Evolutionary conservation across 257 asterid genomes (phyloP), one percentile per base, ranked within the genome.

Genomic region (Apocynum venetum): DNA sequence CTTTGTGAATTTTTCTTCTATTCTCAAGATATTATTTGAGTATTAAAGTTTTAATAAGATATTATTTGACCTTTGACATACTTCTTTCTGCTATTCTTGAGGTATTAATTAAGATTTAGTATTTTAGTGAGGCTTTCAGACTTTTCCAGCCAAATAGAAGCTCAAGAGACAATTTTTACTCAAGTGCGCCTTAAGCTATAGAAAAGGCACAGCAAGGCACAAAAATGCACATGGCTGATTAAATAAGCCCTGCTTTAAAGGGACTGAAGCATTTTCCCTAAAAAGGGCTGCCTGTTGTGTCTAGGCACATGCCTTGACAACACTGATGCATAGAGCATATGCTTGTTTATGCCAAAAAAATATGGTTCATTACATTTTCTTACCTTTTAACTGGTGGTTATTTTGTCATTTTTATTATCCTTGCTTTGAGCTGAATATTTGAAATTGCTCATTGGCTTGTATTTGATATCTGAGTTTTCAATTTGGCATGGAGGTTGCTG

Each of bases 401-500:
- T 51, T 68, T 40, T 69, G 20, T 12, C 12, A 53, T 51, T 43
- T 25, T 75, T 49, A 47, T 75, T 49, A 36, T 51, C 64, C 63
- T 76, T n/a, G 0, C 4, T 31, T 9, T 31, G 64, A 44, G 63
- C 49, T 60, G 71, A 51, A n/a, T 44, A 71, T 41, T 52, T 70
- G 65, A 46, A 75, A 40, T 2, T 51, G 57, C 80, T 75, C 76
- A 41, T 40, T 76, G 65, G 36, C 70, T 65, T 56, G 73, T 74
- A 64, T 72, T 46, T 71, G 78, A 85, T 73, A 25, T 81, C 72
- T 78, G 78, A 79, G 80, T 66, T 83, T 85, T 80, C 66, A 74
- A 82, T 76, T 82, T 82, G 86, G 85, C 78, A 72, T 77, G 84
- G 87, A 93, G 98, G 98, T 85, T 87, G 90, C 97, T 61, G 97